phyloP scores from a whole-genome alignment of 345 rosid genomes.

The Pseudoturritis turrita region DNA sequence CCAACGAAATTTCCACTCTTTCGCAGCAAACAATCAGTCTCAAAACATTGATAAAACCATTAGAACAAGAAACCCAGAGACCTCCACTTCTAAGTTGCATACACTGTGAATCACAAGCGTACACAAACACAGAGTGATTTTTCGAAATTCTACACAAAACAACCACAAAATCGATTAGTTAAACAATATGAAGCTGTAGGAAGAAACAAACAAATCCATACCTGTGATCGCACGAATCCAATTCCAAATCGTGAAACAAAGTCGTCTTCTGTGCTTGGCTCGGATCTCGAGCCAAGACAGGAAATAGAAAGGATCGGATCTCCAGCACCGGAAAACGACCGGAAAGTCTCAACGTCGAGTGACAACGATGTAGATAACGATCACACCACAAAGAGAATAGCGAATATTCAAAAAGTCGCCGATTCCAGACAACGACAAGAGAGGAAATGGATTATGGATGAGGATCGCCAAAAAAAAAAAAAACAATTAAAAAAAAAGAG shows the following conservation, averaged over 20 bases:
- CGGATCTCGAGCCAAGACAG: conserved; percentile 98
- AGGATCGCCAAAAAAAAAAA: conserved; percentile 11
- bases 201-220: neutral
- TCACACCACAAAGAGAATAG: conserved; percentile 6
- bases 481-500: too few relatives aligned
- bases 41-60: neutral
- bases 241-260: conserved; percentile 36
- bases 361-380: conserved; percentile 17
- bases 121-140: neutral
- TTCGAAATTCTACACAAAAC: neutral
- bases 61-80: neutral
- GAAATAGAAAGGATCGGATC: conserved; percentile 28
- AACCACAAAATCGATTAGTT: neutral
- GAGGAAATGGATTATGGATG: conserved; percentile 16
- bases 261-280: conserved; percentile 61
- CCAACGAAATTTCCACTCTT: neutral
- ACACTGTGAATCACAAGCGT: neutral
- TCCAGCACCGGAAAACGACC: conserved; percentile 5
- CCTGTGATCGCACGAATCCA: conserved; percentile 14
- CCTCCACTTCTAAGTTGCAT: neutral
- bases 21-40: conserved; percentile 16
- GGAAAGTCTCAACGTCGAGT: neutral
- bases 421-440: conserved; percentile 16
- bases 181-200: neutral
- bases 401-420: conserved; percentile 23